A percentile compares a stretch with the other conserved stretches of the same genome.
These are phyloP conservation scores for Microdochium nivale DNA, from an alignment of 2,329 filamentous ascomycete species.

Conservation along the genomic window DNA sequence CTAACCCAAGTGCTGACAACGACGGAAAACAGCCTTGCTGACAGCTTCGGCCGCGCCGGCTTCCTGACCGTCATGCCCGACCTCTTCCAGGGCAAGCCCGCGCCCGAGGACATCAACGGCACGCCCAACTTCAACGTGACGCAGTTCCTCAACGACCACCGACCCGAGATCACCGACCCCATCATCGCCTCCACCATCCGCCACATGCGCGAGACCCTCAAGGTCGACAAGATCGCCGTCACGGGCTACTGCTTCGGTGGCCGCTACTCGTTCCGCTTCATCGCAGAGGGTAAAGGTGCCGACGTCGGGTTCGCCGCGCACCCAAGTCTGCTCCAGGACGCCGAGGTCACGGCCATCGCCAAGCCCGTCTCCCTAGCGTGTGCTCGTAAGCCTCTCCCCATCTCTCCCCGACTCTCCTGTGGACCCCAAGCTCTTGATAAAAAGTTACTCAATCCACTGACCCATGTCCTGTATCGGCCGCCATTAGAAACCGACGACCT, in stretches of 20 bases:
- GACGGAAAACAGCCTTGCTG: conserved; percentile 16
- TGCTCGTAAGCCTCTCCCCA: conserved; percentile 34
- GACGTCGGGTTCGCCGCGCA: conserved; percentile 57
- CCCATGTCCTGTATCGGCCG: too few relatives aligned
- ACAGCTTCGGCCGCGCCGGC: conserved; percentile 26
- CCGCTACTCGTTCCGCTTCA: conserved; percentile 44
- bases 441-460: conserved; percentile 3
- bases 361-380: conserved; percentile 54
- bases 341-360: conserved; percentile 48
- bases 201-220: conserved; percentile 35
- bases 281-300: conserved; percentile 40
- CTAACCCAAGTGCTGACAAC: background rate
- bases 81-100: conserved; percentile 22
- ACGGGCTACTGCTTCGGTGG: conserved; percentile 61
- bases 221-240: conserved; percentile 43
- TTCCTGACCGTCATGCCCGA: conserved; percentile 24
- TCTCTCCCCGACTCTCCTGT: background rate
- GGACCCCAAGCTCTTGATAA: conserved; percentile 1
- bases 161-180: conserved; percentile 30
- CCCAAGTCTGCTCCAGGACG: conserved; percentile 50
- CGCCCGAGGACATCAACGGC: conserved; percentile 19
- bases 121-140: conserved; percentile 13
- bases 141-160: conserved; percentile 25
- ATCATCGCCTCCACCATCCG: conserved; percentile 36
- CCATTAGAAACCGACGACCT: conserved; percentile 51